These are phyloP conservation scores for Eruca vesicaria DNA, from an alignment of 441 rosid genomes.

Conservation along the genomic window DNA sequence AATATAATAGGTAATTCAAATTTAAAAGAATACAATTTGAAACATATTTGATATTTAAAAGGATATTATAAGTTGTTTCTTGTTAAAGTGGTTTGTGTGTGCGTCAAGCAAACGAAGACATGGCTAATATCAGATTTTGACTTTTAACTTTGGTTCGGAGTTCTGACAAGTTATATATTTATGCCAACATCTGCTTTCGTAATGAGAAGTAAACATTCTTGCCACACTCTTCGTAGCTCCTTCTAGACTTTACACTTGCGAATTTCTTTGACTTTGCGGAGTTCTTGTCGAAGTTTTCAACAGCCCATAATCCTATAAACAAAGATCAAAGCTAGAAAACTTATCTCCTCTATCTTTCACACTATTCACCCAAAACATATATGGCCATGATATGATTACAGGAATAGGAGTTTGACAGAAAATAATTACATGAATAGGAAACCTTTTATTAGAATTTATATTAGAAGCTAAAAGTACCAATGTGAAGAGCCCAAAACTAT, in stretches of 20 bases:
- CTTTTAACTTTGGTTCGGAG: neutral
- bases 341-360: too few relatives aligned
- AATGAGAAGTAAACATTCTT: neutral
- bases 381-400: too few relatives aligned
- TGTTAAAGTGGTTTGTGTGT: conserved; percentile 2
- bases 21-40: neutral
- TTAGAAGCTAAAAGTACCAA: too few relatives aligned
- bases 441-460: too few relatives aligned
- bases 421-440: too few relatives aligned
- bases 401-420: too few relatives aligned
- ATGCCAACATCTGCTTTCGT: neutral
- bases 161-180: neutral
- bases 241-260: neutral
- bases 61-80: neutral
- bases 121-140: neutral
- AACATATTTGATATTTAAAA: neutral
- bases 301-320: neutral
- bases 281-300: neutral
- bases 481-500: too few relatives aligned
- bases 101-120: neutral
- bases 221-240: neutral
- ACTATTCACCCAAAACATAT: too few relatives aligned
- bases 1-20: too few relatives aligned
- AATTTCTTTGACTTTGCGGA: neutral
- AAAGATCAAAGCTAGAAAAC: neutral